Percentiles rank a stretch among this genome's conserved stretches.
These are phyloP conservation scores for Nannizzia gypsea DNA, from an alignment of 2,329 filamentous ascomycete genomes.

Conservation along the genomic window DNA sequence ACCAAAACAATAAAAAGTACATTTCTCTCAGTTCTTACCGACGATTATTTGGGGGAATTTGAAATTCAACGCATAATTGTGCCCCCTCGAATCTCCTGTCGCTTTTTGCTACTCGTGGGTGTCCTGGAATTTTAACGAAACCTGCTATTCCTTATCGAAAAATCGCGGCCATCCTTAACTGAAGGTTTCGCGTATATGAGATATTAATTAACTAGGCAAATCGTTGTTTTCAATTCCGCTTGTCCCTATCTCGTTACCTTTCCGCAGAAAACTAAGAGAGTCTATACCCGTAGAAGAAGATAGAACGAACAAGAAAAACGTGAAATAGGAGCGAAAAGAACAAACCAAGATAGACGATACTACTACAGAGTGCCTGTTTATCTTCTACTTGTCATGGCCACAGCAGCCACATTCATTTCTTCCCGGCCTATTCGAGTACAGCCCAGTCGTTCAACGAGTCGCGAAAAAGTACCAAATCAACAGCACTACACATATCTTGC, in stretches of 20 bases:
- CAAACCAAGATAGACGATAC: not conserved
- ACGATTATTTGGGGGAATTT: not conserved
- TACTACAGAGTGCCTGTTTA: too few relatives aligned
- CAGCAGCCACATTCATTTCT: conserved; percentile 7
- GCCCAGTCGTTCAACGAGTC: not conserved
- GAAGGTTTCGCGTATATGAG: too few relatives aligned
- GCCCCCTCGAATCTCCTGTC: not conserved
- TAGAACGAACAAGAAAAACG: not conserved
- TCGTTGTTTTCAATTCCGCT: too few relatives aligned
- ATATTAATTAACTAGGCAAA: too few relatives aligned
- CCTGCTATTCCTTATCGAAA: too few relatives aligned
- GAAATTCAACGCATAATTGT: not conserved
- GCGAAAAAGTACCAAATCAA: not conserved
- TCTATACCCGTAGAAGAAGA: too few relatives aligned
- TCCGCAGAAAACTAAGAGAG: too few relatives aligned
- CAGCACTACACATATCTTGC: not conserved
- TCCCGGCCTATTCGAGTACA: conserved; percentile 7
- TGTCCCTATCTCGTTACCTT: too few relatives aligned
- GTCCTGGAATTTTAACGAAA: too few relatives aligned
- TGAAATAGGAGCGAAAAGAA: not conserved
- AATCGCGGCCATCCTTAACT: too few relatives aligned
- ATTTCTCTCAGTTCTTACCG: not conserved
- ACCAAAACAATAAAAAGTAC: too few relatives aligned
- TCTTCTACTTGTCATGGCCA: conserved; percentile 10
- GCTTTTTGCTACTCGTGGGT: too few relatives aligned